Conservation (phyloP, 331 rosid genomes). For the Telfairia occidentalis region DNA sequence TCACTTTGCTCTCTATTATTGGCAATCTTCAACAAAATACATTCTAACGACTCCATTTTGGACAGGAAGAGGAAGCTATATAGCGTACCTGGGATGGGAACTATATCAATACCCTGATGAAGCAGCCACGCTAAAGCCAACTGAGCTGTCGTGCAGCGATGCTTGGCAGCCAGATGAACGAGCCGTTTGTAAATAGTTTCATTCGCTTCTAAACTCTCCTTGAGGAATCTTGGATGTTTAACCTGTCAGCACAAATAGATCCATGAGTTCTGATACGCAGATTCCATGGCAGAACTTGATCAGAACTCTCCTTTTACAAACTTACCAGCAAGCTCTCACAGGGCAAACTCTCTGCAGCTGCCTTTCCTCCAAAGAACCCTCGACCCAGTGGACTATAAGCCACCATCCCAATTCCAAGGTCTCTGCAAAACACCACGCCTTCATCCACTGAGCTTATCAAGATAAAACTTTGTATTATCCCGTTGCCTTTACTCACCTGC, state of each 20-base stretch:
- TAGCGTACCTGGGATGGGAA: constrained; percentile 58
- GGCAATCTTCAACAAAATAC: not conserved
- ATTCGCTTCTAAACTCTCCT: constrained; percentile 43
- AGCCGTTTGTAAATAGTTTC: constrained; percentile 27
- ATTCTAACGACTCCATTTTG: not conserved
- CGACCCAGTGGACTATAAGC: constrained; percentile 22
- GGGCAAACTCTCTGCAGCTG: constrained; percentile 8
- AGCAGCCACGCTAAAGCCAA: constrained; percentile 61
- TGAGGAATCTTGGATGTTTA: constrained; percentile 34
- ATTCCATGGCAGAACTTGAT: not conserved
- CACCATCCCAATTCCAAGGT: constrained; percentile 26
- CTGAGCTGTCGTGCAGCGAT: constrained; percentile 38
- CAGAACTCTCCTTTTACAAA: not conserved
- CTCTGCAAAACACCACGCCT: constrained; percentile 18
- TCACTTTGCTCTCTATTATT: not conserved
- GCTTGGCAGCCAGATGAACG: constrained; percentile 39
- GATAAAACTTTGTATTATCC: not conserved
- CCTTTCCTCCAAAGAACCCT: constrained; percentile 17
- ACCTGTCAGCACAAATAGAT: constrained; percentile 21
- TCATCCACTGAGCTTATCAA: not conserved
- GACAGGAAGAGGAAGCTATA: not conserved
- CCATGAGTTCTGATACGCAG: not conserved
- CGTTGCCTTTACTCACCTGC: constrained; percentile 12
- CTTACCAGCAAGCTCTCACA: constrained; percentile 4
- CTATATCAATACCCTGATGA: constrained; percentile 52